Evolutionary conservation across 2,329 filamentous ascomycete genomes (phyloP).

Genomic region (Zymoseptoria brevis): DNA sequence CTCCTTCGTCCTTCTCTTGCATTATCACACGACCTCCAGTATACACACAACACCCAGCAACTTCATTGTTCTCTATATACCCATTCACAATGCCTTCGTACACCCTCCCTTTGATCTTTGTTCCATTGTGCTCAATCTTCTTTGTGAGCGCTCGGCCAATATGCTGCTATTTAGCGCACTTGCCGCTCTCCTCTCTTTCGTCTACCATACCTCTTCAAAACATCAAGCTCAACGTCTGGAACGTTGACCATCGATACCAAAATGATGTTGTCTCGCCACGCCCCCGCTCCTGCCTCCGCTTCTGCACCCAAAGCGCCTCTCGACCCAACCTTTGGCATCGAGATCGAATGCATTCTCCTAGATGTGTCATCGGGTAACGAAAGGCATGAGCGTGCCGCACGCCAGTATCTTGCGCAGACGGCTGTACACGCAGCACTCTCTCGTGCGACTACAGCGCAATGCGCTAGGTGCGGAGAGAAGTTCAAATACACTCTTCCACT

Average conservation of each 20-base stretch:
- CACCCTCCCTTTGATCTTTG: neutral
- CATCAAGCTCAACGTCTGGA: neutral
- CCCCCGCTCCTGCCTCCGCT: too few species aligned
- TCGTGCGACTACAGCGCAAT: neutral
- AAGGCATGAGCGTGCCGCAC: neutral
- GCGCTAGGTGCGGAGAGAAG: neutral
- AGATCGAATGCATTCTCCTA: constrained; percentile 7
- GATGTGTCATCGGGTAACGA: neutral
- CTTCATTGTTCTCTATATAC: neutral
- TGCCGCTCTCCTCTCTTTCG: neutral
- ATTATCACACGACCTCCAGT: neutral
- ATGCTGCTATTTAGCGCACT: neutral
- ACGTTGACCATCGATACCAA: neutral
- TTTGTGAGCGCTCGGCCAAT: neutral
- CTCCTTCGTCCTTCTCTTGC: neutral
- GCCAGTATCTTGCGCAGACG: neutral
- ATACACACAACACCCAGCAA: neutral
- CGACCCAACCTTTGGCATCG: constrained; percentile 6
- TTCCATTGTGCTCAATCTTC: neutral
- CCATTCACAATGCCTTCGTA: neutral
- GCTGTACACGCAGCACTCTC: neutral
- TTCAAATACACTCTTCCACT: neutral
- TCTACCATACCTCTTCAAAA: neutral
- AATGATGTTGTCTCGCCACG: neutral
- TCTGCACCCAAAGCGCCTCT: neutral